Base-by-base conservation (phyloP, 345 rosid species). In the Bruguiera sexangula region DNA sequence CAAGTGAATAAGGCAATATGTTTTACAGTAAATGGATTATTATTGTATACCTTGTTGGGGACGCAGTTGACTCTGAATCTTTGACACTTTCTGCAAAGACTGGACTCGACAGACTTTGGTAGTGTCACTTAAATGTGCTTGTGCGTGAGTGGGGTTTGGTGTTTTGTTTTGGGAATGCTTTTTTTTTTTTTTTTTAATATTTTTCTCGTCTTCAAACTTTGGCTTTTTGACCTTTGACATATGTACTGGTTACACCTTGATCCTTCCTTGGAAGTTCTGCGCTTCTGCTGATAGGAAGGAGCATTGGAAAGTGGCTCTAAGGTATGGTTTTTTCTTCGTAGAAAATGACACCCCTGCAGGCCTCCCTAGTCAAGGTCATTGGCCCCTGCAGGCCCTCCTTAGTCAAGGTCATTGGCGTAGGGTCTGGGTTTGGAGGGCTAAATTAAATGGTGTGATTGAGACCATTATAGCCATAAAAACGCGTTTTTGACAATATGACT, bases 61-160 rank as follows among this genome's bases (percentile, higher is more conserved):
- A 67, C 48, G 69, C 77, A 62, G 82, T 71, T 70, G 79, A 81
- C 81, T 26, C 70, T 22, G 29, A 69, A 66, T 75, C 65, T 50
- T 8, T 9, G 24, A 2, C 3, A 21, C 4, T 30, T 61, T 29
- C 59, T 27, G 58, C 46, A 62, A 62, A 70, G 72, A 80, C 78
- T 32, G 65, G 68, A 24, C 27, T 37, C 22, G 27, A 26, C 18
- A 43, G 36, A 1, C 63, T 43, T 43, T 69, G 31, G 18, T 36
- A 21, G 6, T 36, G 18, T 36, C 61, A 54, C 53, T 26, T 19
- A 3, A 29, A 20, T 51, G 68, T 51, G 36, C 2, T 68, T 27
- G 11, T 27, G 9, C 16, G 22, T 22, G 37, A 22, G 18, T 8
- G 31, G 55, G 2, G 1, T 22, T 56, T 24, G 19, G 63, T 8